A percentile compares a stretch with the other conserved stretches of the same genome.
These are phyloP conservation scores for Iberis amara DNA, from an alignment of 441 rosid genomes.

Conservation along the genomic window DNA sequence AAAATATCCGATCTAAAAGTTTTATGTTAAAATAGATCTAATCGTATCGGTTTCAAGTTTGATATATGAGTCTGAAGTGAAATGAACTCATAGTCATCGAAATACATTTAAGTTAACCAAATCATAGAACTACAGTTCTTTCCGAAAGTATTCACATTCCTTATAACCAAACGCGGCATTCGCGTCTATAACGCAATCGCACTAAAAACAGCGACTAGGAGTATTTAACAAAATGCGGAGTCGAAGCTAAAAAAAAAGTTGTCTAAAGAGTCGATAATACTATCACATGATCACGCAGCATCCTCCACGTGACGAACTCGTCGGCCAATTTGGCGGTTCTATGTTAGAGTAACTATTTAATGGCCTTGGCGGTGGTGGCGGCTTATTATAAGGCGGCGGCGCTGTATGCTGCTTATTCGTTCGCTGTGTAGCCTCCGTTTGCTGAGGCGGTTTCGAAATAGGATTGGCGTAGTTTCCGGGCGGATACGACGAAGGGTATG, in stretches of 20 bases:
- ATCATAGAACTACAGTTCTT: too few species aligned
- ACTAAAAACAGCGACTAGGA: constrained; percentile 17
- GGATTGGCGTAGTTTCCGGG: constrained; percentile 14
- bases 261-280: neutral
- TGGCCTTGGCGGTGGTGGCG: constrained; percentile 13
- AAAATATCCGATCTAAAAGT: too few species aligned
- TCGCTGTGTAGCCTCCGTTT: neutral
- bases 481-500: constrained; percentile 7
- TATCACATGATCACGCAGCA: constrained; percentile 21
- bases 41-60: too few species aligned
- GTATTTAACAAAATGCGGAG: neutral
- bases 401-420: constrained; percentile 12
- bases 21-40: too few species aligned
- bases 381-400: constrained; percentile 1
- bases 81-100: too few species aligned
- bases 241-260: neutral
- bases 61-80: too few species aligned
- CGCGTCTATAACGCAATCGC: constrained; percentile 23
- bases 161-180: too few species aligned
- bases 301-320: neutral
- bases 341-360: constrained; percentile 13
- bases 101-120: too few species aligned
- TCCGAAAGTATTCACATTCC: too few species aligned
- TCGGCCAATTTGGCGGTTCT: constrained; percentile 22
- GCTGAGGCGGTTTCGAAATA: neutral